These are phyloP conservation scores for Pseudozyma tsukubaensis DNA, from an alignment of 1,284 basidiomycete genomes.

Conservation along the genomic window DNA sequence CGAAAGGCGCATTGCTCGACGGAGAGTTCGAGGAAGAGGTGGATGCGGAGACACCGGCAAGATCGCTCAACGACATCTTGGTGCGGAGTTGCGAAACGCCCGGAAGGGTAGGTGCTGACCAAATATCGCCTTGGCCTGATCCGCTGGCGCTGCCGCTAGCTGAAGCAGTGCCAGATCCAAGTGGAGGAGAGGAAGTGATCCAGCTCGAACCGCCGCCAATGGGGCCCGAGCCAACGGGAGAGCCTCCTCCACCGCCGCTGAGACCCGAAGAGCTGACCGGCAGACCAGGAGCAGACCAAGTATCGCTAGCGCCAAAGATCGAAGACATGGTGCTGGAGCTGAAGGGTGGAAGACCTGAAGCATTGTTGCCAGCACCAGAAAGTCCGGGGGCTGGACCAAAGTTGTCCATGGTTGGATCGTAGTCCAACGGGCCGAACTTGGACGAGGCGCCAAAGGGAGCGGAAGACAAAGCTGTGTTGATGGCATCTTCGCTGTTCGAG, in stretches of 20 bases:
- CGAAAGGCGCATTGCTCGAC: neutral
- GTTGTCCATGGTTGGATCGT: slow-evolving; percentile 35
- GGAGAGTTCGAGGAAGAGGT: slow-evolving; percentile 1
- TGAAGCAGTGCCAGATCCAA: slow-evolving; percentile 13
- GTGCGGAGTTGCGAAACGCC: slow-evolving; percentile 26
- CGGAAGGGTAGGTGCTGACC: slow-evolving; percentile 33
- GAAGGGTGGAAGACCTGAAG: slow-evolving; percentile 19
- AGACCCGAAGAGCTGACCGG: neutral
- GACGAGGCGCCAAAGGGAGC: slow-evolving; percentile 15
- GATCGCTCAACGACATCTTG: slow-evolving; percentile 25
- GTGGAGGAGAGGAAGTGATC: slow-evolving; percentile 42
- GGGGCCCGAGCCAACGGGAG: neutral
- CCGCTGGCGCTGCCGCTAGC: neutral
- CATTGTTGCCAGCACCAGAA: slow-evolving; percentile 1
- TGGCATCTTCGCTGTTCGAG: slow-evolving; percentile 9
- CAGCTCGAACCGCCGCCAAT: slow-evolving; percentile 12
- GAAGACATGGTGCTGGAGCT: slow-evolving; percentile 30
- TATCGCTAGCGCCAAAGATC: slow-evolving; percentile 36
- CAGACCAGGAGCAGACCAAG: slow-evolving; percentile 29
- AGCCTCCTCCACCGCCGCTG: neutral
- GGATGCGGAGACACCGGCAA: slow-evolving; percentile 9
- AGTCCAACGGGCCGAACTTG: slow-evolving; percentile 48
- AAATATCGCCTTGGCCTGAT: slow-evolving; percentile 49
- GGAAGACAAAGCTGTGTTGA: slow-evolving; percentile 3
- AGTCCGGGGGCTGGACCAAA: slow-evolving; percentile 41